phyloP scores from a whole-genome alignment of 2,329 filamentous ascomycete genomes.

The Graphilbum fragrans region DNA sequence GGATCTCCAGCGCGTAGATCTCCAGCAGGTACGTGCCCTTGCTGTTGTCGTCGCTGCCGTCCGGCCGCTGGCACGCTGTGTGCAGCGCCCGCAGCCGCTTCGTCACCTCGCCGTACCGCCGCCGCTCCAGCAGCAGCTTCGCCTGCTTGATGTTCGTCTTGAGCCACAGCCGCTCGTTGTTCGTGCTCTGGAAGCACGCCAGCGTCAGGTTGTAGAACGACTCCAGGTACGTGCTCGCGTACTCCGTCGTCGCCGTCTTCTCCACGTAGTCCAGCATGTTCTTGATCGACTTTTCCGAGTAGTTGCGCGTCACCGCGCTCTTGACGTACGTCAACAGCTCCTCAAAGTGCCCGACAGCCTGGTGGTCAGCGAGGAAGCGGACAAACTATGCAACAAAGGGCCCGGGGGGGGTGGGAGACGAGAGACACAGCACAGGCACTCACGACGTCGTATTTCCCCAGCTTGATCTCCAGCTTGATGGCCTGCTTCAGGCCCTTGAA shows the following conservation, averaged over 20 bases:
- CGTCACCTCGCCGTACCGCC: conserved; percentile 69
- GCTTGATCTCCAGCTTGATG: conserved; percentile 90
- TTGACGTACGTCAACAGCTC: conserved; percentile 97
- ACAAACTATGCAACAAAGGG: too few relatives aligned
- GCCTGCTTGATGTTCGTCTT: conserved; percentile 98
- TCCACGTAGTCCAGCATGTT: conserved; percentile 98
- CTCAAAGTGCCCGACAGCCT: conserved; percentile 86
- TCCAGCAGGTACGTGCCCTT: conserved; percentile 95
- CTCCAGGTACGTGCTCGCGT: conserved; percentile 74
- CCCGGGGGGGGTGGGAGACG: neutral
- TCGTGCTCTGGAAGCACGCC: conserved; percentile 89
- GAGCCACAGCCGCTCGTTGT: conserved; percentile 93
- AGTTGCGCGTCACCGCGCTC: conserved; percentile 91
- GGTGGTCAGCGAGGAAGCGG: too few relatives aligned
- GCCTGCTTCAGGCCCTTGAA: conserved; percentile 98
- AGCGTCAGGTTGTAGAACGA: conserved; percentile 91
- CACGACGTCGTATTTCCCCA: conserved; percentile 79
- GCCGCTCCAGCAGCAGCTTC: conserved; percentile 80
- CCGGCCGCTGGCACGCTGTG: conserved; percentile 73
- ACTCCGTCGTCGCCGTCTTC: conserved; percentile 65
- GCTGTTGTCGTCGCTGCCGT: conserved; percentile 81
- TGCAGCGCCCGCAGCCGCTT: conserved; percentile 84
- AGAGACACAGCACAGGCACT: neutral
- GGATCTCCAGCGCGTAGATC: conserved; percentile 93
- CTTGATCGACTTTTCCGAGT: conserved; percentile 98